Evolutionary conservation across 1,284 basidiomycete species (phyloP).

Genomic region (Boletellus sp.): DNA sequence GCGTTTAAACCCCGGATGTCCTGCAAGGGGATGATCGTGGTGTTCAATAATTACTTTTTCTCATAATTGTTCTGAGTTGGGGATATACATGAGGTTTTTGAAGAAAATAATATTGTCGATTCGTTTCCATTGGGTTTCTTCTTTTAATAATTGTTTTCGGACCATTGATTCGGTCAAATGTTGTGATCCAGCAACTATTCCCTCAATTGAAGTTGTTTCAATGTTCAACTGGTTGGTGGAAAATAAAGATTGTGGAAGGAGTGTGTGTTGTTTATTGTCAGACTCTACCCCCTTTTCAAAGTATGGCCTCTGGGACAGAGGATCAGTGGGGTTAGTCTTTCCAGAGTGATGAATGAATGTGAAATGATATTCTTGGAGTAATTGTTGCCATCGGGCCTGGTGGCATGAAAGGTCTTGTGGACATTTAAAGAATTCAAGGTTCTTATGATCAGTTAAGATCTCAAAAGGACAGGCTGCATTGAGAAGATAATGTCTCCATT

Average conservation of each 20-base stretch:
- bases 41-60: neutral
- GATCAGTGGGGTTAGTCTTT: neutral
- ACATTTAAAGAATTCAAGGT: neutral
- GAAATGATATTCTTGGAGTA: neutral
- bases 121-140: too few relatives aligned
- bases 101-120: too few relatives aligned
- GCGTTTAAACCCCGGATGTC: neutral
- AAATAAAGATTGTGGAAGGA: too few relatives aligned
- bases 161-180: too few relatives aligned
- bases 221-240: too few relatives aligned
- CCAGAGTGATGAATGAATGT: neutral
- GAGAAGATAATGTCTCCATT: too few relatives aligned
- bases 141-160: too few relatives aligned
- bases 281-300: neutral
- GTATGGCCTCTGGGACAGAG: neutral
- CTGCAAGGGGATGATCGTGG: neutral
- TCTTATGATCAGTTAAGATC: too few relatives aligned
- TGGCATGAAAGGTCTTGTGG: neutral
- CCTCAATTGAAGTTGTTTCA: too few relatives aligned
- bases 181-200: too few relatives aligned
- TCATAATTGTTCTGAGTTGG: neutral
- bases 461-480: too few relatives aligned
- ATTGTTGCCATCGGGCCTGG: neutral
- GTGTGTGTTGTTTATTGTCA: neutral
- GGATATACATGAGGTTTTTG: neutral